Evolutionary conservation across 805 yeast genomes (phyloP), one percentile per base, ranked within the genome.

Genomic region (Lachancea dasiensis): DNA sequence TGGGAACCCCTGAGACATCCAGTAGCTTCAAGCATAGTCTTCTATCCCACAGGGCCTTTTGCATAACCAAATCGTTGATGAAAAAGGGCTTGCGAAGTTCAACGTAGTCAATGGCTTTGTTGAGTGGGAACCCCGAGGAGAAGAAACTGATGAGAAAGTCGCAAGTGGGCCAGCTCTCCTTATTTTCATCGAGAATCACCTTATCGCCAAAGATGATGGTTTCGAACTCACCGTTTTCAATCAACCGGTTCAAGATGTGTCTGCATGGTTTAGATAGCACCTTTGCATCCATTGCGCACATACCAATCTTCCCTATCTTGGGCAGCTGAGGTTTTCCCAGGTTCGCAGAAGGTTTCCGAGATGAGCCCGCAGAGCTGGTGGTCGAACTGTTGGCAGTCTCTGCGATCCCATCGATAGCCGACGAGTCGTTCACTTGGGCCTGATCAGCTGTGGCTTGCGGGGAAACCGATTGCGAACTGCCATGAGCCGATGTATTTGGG

Each of bases 101-200:
- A 27, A 79, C 95, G 53, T 92, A 92, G 16, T 79, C 72, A 41
- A 92, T 90, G 3, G 98, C 99, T 61, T 92, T 92, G 50, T 90
- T 95, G 30, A 92, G 68, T 0, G 99, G 99, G 64, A 92, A 92
- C 0, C 99, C 99, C 21, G 79, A 76, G n/a, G 95, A 84, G 61
- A 92, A 92, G 62, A 92, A 92, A 48, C 90, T 81, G 44, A 92
- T 85, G 45, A 92, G 69, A 54, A 86, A 92, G 59, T 92, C 99
- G 66, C 98, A 92, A 25, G 95, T 86, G 26, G 99, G 99, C 99
- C 99, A 92, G 58, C 87, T 86, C 64, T 92, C 97, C 42, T 92
- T 75, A 11, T 73, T 66, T 64, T 94, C 98, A 61, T 92, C 98
- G 39, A 92, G 64, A 36, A 92, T 90, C 17, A 87, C 97, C 62